Percentiles rank a stretch among this genome's conserved stretches.
phyloP scores from a whole-genome alignment of 768 basidiomycete species.

The Sarcomyxa edulis region DNA sequence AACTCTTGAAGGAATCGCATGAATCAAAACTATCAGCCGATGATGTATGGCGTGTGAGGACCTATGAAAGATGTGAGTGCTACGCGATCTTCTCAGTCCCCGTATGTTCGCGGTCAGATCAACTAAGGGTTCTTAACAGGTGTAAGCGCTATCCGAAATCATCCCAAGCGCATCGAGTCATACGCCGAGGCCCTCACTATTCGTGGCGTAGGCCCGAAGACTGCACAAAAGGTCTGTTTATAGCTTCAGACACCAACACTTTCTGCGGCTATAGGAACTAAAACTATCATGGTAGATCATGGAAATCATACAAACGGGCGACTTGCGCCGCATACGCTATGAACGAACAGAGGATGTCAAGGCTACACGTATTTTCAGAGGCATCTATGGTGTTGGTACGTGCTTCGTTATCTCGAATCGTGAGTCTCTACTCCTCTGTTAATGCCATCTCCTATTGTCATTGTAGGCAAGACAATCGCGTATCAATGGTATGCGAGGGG shows the following conservation, averaged over 20 bases:
- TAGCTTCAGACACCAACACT: neutral
- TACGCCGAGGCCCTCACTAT: constrained; percentile 56
- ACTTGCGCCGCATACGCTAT: constrained; percentile 60
- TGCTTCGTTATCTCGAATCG: constrained; percentile 3
- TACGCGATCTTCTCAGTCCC: neutral
- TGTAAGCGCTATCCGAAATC: constrained; percentile 49
- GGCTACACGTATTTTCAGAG: constrained; percentile 56
- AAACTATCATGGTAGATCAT: constrained; percentile 52
- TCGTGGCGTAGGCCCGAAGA: constrained; percentile 65
- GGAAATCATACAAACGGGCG: constrained; percentile 75
- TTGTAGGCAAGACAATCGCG: constrained; percentile 59
- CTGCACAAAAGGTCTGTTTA: constrained; percentile 57
- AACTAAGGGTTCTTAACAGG: constrained; percentile 28
- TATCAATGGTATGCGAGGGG: constrained; percentile 72
- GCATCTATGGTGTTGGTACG: constrained; percentile 86
- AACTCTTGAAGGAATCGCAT: constrained; percentile 63
- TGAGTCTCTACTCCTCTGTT: neutral
- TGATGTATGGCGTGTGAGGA: constrained; percentile 62
- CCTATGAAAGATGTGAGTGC: constrained; percentile 59
- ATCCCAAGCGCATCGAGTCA: constrained; percentile 54
- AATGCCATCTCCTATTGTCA: neutral
- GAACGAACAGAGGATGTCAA: constrained; percentile 63
- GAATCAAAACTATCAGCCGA: constrained; percentile 53
- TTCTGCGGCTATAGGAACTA: no score
- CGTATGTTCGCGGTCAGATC: neutral